Conservation (phyloP, 2,329 filamentous ascomycete genomes). For the Diaporthe destruens region DNA sequence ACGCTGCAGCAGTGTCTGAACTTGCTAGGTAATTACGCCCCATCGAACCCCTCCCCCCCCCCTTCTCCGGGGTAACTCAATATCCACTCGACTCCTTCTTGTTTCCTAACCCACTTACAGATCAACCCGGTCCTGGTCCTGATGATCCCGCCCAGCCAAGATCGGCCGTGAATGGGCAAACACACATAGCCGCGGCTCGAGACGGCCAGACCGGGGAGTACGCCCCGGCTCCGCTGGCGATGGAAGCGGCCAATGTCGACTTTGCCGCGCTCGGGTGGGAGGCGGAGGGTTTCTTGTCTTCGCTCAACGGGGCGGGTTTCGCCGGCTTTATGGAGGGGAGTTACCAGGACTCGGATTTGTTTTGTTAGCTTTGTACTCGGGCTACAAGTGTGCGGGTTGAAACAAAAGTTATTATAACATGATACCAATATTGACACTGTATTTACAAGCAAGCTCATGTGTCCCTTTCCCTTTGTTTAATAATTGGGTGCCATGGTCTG, state of each 20-base stretch:
- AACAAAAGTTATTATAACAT: neutral
- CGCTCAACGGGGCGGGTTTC: conserved; percentile 7
- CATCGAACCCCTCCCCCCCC: neutral
- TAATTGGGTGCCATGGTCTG: neutral
- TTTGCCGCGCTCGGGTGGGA: conserved; percentile 39
- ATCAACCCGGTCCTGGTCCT: neutral
- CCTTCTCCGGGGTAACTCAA: too few species aligned
- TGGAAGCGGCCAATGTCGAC: conserved; percentile 35
- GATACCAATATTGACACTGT: neutral
- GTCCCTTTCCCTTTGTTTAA: too few species aligned
- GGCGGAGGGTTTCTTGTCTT: conserved; percentile 22
- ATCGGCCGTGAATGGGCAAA: neutral
- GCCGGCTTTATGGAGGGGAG: conserved; percentile 2
- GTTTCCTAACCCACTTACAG: neutral
- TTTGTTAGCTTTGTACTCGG: conserved; percentile 25
- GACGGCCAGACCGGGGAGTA: conserved; percentile 16
- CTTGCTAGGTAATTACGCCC: conserved; percentile 33
- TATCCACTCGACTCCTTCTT: neutral
- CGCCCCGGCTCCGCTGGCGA: conserved; percentile 33
- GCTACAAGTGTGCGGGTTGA: neutral
- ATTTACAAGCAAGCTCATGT: neutral
- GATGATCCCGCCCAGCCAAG: neutral
- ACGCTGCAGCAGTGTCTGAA: conserved; percentile 39
- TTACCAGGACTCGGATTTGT: conserved; percentile 33
- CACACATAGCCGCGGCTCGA: neutral